phyloP scores from a whole-genome alignment of 2,329 filamentous ascomycete genomes.

The Diaporthe velutina region DNA sequence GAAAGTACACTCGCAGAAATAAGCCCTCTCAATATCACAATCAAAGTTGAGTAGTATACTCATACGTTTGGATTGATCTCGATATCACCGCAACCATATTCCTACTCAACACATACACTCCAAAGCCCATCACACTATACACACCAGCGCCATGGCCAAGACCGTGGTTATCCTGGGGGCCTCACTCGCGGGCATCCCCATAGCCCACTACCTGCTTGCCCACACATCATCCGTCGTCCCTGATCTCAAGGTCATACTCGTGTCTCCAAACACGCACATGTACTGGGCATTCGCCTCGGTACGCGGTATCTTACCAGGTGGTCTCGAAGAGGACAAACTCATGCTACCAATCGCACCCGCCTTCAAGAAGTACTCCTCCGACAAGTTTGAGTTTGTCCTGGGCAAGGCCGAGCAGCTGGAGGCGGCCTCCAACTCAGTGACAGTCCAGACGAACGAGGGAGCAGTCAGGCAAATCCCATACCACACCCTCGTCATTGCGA shows the following conservation, averaged over 20 bases:
- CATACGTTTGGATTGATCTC: not conserved
- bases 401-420: slow-evolving; percentile 62
- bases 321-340: slow-evolving; percentile 61
- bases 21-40: not conserved
- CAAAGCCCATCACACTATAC: not conserved
- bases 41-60: not conserved
- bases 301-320: slow-evolving; percentile 61
- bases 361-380: slow-evolving; percentile 61
- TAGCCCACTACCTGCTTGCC: slow-evolving; percentile 65
- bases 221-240: slow-evolving; percentile 54
- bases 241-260: slow-evolving; percentile 59
- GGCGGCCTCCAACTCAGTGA: slow-evolving; percentile 56
- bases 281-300: slow-evolving; percentile 64
- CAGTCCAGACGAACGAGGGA: slow-evolving; percentile 53
- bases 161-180: slow-evolving; percentile 64
- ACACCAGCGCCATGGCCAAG: slow-evolving; percentile 40
- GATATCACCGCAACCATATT: not conserved
- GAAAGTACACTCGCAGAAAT: not conserved
- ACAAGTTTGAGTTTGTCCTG: slow-evolving; percentile 65
- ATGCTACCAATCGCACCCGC: slow-evolving; percentile 63
- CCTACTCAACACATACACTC: not conserved
- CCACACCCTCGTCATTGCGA: slow-evolving; percentile 67
- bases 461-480: slow-evolving; percentile 57
- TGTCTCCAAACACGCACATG: slow-evolving; percentile 62
- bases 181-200: slow-evolving; percentile 59